Evolutionary conservation across 2,329 filamentous ascomycete species (phyloP).

Genomic region (Xylariaceae sp.): DNA sequence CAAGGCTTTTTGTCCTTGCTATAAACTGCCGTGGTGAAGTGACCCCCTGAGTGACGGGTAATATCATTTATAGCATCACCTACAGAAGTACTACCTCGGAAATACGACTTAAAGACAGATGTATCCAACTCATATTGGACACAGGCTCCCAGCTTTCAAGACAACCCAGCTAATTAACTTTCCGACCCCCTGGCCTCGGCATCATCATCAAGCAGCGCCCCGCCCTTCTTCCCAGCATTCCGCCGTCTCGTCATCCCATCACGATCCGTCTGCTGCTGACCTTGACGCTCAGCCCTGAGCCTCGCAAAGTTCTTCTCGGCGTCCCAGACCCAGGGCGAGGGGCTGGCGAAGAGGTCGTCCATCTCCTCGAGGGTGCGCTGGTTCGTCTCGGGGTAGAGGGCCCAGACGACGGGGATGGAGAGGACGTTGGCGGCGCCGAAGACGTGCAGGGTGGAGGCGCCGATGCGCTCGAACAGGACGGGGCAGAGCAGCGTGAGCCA

Average conservation of each 20-base stretch:
- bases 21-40: too few species aligned
- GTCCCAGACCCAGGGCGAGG: conserved; percentile 65
- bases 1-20: too few species aligned
- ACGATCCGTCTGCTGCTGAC: conserved; percentile 33
- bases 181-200: too few species aligned
- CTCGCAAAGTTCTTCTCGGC: conserved; percentile 59
- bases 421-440: conserved; percentile 64
- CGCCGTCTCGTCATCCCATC: conserved; percentile 22
- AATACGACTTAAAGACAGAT: too few species aligned
- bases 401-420: conserved; percentile 65
- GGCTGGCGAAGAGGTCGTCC: conserved; percentile 63
- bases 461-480: conserved; percentile 39
- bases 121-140: too few species aligned
- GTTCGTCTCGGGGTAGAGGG: conserved; percentile 68
- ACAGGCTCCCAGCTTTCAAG: too few species aligned
- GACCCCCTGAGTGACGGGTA: too few species aligned
- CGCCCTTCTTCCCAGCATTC: too few species aligned
- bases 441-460: conserved; percentile 68
- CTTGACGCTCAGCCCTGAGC: conserved; percentile 56
- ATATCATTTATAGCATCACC: too few species aligned
- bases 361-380: conserved; percentile 72
- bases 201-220: too few species aligned
- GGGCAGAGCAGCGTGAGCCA: conserved; percentile 39
- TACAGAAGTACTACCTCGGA: too few species aligned
- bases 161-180: too few species aligned